Evolutionary conservation across 495 filamentous ascomycete genomes (phyloP).

Genomic region (Penicillium desertorum): DNA sequence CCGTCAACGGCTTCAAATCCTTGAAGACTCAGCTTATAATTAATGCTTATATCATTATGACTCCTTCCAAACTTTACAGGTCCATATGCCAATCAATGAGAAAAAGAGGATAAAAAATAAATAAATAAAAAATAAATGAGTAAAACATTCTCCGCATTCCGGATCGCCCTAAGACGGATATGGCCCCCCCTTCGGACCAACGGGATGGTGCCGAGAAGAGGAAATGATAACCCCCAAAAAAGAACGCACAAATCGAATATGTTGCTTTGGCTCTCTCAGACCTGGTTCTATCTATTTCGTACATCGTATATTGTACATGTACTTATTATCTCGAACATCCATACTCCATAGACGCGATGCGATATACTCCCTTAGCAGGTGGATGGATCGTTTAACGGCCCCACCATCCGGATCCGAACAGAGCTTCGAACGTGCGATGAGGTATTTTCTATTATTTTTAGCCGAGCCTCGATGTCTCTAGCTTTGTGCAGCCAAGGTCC

Average conservation of each 20-base stretch:
- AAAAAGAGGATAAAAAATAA: not conserved
- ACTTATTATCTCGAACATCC: not conserved
- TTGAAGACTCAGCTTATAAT: not conserved
- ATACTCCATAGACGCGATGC: not conserved
- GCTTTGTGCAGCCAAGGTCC: not conserved
- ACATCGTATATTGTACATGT: not conserved
- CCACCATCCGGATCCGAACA: conserved; percentile 37
- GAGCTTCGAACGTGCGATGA: conserved; percentile 16
- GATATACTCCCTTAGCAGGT: not conserved
- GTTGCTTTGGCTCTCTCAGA: not conserved
- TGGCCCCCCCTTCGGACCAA: conserved; percentile 4
- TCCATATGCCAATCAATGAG: not conserved
- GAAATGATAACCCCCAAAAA: conserved; percentile 8
- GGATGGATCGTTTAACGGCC: conserved; percentile 24
- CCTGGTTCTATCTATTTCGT: not conserved
- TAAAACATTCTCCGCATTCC: conserved; percentile 18
- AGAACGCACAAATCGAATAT: not conserved
- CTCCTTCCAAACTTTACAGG: not conserved
- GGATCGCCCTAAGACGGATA: conserved; percentile 14
- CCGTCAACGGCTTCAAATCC: conserved; percentile 22
- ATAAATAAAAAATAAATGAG: conserved; percentile 3
- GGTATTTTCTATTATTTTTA: conserved; percentile 5
- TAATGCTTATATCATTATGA: not conserved
- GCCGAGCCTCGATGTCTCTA: not conserved
- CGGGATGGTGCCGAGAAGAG: conserved; percentile 12